Base-by-base conservation (phyloP, 2,329 filamentous ascomycete genomes). In the Fusarium nurragi region DNA sequence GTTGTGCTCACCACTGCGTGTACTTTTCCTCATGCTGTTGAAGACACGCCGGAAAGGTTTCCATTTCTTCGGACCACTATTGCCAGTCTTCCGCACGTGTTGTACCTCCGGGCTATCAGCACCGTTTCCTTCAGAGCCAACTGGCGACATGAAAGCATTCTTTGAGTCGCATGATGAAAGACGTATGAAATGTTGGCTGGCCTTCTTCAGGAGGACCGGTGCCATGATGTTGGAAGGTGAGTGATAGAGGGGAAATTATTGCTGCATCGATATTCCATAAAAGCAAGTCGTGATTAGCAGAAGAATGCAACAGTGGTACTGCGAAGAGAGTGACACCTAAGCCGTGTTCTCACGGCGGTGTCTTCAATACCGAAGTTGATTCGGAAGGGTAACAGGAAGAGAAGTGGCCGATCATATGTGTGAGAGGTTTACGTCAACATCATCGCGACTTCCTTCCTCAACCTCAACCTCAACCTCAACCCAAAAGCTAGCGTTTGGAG, bases 21-120 rank as follows among this genome's bases (percentile, higher is more conserved):
- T 71, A n/a, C 61, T 73, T 48, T 69, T 72, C 19, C 73, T 70
- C 22, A 78, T 73, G 3, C 70, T 75, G 38, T 65, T 75, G 49
- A 78, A 71, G 19, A 73, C 77, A 14, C 70, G 70, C 5, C 75
- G 71, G 22, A 78, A 73, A 32, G 77, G 76, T 8, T 73, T 74
- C 74, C 76, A 77, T 6, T 77, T 74, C 30, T 65, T 74, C 12
- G 75, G 73, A 30, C 72, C 68, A 8, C 67, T 69, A 19, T 67
- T 70, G 30, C 69, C 71, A n/a, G 71, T 53, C 45, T 69, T 77
- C 21, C 70, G 26, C 2, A 39, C 51, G 36, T 64, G 59, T 6
- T 57, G 52, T 7, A 45, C 54, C 10, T 47, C 45, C 12, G 59
- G 25, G 16, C 50, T 47, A 6, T 62, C 68, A 19, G 14, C 55